Conservation (phyloP, 176 grass and related monocot species). For the Oryza meridionalis region DNA sequence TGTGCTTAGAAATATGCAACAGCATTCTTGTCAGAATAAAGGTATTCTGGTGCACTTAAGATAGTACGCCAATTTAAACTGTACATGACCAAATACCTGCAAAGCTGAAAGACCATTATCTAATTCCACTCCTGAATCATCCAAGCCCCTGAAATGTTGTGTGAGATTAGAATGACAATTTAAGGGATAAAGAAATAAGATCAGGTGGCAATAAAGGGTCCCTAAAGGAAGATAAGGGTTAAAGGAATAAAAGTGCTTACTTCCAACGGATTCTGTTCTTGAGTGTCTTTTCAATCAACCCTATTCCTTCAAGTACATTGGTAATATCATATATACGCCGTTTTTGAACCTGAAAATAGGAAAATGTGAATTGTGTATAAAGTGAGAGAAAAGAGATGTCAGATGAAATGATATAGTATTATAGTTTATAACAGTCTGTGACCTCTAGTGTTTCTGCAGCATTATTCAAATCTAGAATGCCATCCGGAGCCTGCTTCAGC, state of each 20-base stretch:
- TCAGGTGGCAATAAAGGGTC: slow-evolving; percentile 11
- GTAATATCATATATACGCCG: slow-evolving; percentile 99
- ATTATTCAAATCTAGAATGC: slow-evolving; percentile 98
- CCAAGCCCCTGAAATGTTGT: slow-evolving; percentile 63
- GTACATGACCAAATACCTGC: slow-evolving; percentile 60
- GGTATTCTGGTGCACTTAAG: neutral
- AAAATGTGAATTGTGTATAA: slow-evolving; percentile 26
- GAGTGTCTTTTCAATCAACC: slow-evolving; percentile 96
- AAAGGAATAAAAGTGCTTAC: slow-evolving; percentile 53
- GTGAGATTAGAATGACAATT: slow-evolving; percentile 35
- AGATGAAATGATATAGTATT: slow-evolving; percentile 6
- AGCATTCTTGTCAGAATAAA: slow-evolving; percentile 10
- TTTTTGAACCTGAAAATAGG: slow-evolving; percentile 85
- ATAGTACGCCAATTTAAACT: slow-evolving; percentile 39
- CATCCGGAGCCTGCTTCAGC: slow-evolving; percentile 84
- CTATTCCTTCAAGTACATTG: slow-evolving; percentile 99
- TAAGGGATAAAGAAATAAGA: slow-evolving; percentile 30
- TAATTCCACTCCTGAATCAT: slow-evolving; percentile 75
- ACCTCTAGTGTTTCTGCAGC: slow-evolving; percentile 98
- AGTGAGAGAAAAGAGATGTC: slow-evolving; percentile 8
- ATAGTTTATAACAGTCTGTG: slow-evolving; percentile 4
- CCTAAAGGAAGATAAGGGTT: slow-evolving; percentile 16
- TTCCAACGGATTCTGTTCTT: slow-evolving; percentile 99
- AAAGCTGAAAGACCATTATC: slow-evolving; percentile 74
- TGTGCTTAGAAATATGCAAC: slow-evolving; percentile 16